Percentiles rank a stretch among this genome's conserved stretches.
These are phyloP conservation scores for Thuja plicata DNA, from an alignment of 83 land plant species.

Conservation along the genomic window DNA sequence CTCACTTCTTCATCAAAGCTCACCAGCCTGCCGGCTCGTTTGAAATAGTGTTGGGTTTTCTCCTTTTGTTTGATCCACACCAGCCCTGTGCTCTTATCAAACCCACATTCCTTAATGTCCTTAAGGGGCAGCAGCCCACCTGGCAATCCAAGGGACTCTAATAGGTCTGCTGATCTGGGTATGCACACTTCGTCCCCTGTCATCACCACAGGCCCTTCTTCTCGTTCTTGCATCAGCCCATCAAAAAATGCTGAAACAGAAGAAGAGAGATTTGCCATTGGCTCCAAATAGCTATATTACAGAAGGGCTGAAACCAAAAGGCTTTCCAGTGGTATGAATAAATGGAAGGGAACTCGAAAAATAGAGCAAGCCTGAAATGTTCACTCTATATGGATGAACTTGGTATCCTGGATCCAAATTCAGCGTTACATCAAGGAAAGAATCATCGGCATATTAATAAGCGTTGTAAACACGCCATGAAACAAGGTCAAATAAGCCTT, in stretches of 20 bases:
- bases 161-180: conserved; percentile 9
- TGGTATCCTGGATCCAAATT: not conserved
- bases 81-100: conserved; percentile 22
- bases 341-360: not conserved
- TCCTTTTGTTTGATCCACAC: conserved; percentile 26
- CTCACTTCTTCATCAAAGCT: conserved; percentile 24
- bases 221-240: not conserved
- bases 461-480: not conserved
- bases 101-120: conserved; percentile 20
- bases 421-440: not conserved
- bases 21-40: conserved; percentile 23
- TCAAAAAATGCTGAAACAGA: not conserved
- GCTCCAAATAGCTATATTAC: not conserved
- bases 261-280: not conserved
- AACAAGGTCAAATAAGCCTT: not conserved
- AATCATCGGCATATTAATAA: not conserved
- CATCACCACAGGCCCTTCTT: not conserved
- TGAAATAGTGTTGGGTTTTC: conserved; percentile 25
- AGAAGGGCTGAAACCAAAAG: not conserved
- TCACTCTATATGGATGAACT: not conserved
- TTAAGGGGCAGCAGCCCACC: conserved; percentile 32
- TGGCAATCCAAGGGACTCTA: conserved; percentile 14
- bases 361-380: not conserved
- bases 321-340: not conserved
- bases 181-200: conserved; percentile 8